A percentile compares a stretch with the other conserved stretches of the same genome.
Conservation (phyloP, 805 yeast genomes). For the Candida taoyuanica region DNA sequence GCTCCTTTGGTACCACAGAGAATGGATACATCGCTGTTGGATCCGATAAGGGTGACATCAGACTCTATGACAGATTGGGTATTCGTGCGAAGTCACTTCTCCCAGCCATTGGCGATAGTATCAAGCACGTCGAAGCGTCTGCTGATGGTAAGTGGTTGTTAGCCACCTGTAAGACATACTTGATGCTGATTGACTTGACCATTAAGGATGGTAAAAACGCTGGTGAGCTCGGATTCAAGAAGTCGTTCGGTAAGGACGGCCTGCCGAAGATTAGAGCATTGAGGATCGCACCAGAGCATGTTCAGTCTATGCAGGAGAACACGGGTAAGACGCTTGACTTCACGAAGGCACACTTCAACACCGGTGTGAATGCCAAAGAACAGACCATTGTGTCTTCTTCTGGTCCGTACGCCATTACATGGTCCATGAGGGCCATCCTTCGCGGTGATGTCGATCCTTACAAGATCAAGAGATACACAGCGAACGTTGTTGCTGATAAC, state of each 20-base stretch:
- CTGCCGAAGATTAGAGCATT: constrained; percentile 69
- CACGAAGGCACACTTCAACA: constrained; percentile 73
- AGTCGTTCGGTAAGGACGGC: constrained; percentile 56
- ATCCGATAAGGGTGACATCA: constrained; percentile 67
- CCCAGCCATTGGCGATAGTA: constrained; percentile 79
- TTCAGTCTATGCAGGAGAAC: constrained; percentile 51
- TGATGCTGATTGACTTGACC: constrained; percentile 63
- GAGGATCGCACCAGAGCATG: constrained; percentile 67
- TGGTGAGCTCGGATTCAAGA: constrained; percentile 59
- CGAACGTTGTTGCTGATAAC: constrained; percentile 67
- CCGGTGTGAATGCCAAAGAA: constrained; percentile 59
- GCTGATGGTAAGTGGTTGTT: constrained; percentile 78
- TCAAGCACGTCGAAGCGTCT: constrained; percentile 63
- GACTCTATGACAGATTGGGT: constrained; percentile 70
- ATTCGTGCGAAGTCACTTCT: constrained; percentile 70
- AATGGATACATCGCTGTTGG: constrained; percentile 75
- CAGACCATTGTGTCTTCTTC: constrained; percentile 70
- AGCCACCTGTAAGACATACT: constrained; percentile 71
- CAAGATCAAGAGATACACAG: constrained; percentile 56
- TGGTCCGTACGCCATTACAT: constrained; percentile 78
- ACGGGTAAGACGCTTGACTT: constrained; percentile 49
- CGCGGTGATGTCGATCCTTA: constrained; percentile 52
- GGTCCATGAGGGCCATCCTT: constrained; percentile 65
- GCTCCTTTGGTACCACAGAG: constrained; percentile 54
- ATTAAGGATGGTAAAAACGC: constrained; percentile 58